phyloP scores from a whole-genome alignment of 805 yeast genomes.

The Starmerella kuoi region DNA sequence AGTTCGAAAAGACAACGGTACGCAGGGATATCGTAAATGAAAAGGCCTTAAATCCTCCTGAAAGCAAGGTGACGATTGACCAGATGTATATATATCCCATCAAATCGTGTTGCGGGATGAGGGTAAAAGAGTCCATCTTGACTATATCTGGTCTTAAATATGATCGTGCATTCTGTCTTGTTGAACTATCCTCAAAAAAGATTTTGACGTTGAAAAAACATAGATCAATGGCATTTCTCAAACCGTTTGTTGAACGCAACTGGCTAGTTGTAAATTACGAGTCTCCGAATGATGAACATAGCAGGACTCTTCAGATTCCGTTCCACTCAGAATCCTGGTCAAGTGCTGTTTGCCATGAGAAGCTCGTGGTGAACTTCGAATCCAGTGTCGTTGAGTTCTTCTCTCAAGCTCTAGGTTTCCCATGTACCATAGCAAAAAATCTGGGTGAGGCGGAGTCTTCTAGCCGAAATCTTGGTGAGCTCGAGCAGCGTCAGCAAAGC shows the following conservation, averaged over 20 bases:
- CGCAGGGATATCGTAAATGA: neutral
- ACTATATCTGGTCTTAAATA: constrained; percentile 29
- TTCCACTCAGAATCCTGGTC: constrained; percentile 11
- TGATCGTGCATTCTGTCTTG: constrained; percentile 34
- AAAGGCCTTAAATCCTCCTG: neutral
- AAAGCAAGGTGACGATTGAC: too few relatives aligned
- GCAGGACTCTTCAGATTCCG: constrained; percentile 3
- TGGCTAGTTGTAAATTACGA: constrained; percentile 1
- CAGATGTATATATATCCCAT: constrained; percentile 31
- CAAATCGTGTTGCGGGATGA: constrained; percentile 34
- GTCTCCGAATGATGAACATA: neutral
- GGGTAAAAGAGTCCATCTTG: constrained; percentile 23
- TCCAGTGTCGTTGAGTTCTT: constrained; percentile 26
- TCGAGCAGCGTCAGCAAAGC: constrained; percentile 16
- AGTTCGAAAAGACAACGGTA: constrained; percentile 15
- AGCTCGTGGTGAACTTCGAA: constrained; percentile 16
- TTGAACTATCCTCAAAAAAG: constrained; percentile 23
- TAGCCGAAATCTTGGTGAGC: constrained; percentile 4
- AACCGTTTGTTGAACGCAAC: constrained; percentile 24
- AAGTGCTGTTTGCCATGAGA: neutral
- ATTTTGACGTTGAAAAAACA: constrained; percentile 30
- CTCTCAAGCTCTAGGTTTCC: constrained; percentile 24
- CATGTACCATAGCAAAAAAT: constrained; percentile 31
- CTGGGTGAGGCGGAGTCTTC: constrained; percentile 4
- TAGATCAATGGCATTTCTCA: constrained; percentile 30